Conservation (phyloP, 805 yeast species). For the Saccharomycopsis schoenii region DNA sequence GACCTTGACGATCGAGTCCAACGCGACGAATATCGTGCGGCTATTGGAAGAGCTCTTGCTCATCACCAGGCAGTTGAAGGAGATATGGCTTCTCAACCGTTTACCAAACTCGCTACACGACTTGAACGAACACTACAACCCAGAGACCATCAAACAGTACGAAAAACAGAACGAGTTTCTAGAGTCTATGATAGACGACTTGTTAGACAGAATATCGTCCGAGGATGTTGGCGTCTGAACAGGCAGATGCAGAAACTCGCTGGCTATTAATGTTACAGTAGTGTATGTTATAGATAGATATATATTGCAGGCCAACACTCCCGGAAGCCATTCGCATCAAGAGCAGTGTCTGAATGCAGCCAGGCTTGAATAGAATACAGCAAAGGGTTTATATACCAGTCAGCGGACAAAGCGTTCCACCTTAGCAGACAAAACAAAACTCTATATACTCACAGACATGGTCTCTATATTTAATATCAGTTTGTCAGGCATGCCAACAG, state of each 20-base stretch:
- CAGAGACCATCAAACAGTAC: slow-evolving; percentile 10
- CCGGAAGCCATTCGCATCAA: neutral
- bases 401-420: no score
- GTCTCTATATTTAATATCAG: no score
- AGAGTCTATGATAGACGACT: slow-evolving; percentile 9
- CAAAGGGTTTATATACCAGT: no score
- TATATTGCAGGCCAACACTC: no score
- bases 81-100: slow-evolving; percentile 16
- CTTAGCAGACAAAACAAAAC: no score
- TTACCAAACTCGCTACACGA: slow-evolving; percentile 14
- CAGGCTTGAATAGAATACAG: no score
- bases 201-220: slow-evolving; percentile 10
- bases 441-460: no score
- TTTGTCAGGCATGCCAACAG: no score
- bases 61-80: slow-evolving; percentile 15
- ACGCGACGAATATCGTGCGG: slow-evolving; percentile 11
- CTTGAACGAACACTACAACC: slow-evolving; percentile 14
- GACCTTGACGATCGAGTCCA: slow-evolving; percentile 13
- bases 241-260: neutral
- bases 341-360: slow-evolving; percentile 19
- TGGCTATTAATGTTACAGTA: no score
- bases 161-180: slow-evolving; percentile 14
- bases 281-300: neutral
- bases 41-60: slow-evolving; percentile 15
- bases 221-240: slow-evolving; percentile 1